A percentile compares a stretch with the other conserved stretches of the same genome.
phyloP scores from a whole-genome alignment of 208 protist species.

The Leishmania guyanensis region DNA sequence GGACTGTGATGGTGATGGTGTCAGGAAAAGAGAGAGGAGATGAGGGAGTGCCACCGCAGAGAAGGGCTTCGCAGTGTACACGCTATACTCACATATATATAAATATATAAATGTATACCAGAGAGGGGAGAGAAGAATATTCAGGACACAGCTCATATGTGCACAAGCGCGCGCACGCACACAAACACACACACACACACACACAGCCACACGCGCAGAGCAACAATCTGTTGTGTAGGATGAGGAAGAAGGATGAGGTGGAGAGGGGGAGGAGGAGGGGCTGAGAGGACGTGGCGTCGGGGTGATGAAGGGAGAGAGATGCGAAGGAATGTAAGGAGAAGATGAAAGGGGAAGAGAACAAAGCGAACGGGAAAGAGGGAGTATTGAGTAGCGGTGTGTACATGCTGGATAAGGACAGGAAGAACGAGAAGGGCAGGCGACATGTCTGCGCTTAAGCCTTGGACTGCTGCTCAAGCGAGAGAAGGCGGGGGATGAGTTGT shows the following conservation, averaged over 20 bases:
- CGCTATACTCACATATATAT: neutral
- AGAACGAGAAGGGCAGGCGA: neutral
- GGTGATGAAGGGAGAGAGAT: neutral
- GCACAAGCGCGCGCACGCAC: too few species aligned
- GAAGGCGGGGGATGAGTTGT: neutral
- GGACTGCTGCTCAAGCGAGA: too few species aligned
- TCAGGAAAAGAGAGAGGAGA: neutral
- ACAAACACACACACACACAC: too few species aligned
- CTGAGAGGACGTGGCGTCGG: neutral
- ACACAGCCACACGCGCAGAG: too few species aligned
- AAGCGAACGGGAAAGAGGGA: neutral
- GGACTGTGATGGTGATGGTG: neutral
- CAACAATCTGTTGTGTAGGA: too few species aligned
- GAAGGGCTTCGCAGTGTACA: neutral
- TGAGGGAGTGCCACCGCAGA: neutral
- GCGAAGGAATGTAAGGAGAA: neutral
- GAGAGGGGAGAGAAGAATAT: neutral
- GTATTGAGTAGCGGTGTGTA: neutral
- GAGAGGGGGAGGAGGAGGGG: neutral
- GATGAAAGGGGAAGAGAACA: neutral
- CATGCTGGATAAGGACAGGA: neutral
- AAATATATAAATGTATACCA: neutral
- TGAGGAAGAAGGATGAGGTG: neutral
- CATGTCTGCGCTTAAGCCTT: neutral
- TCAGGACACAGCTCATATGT: too few species aligned